Conservation (phyloP, 1,284 basidiomycete species). For the Fistulinella staudtii region DNA sequence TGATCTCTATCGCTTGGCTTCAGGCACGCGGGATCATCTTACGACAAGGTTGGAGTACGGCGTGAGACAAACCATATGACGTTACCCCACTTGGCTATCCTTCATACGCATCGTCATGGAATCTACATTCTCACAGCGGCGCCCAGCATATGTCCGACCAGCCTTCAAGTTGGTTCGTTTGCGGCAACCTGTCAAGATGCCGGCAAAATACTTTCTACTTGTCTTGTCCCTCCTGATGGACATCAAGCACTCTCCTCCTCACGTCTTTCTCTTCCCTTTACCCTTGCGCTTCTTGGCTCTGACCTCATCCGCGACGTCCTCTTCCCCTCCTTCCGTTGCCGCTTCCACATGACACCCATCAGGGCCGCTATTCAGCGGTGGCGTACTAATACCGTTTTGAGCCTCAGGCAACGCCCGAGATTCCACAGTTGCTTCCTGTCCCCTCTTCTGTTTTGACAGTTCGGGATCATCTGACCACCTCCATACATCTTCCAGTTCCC, state of each 20-base stretch:
- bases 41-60: conserved; percentile 12
- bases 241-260: background rate
- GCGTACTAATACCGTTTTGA: conserved; percentile 16
- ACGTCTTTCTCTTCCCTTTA: conserved; percentile 18
- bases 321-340: conserved; percentile 11
- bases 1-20: background rate
- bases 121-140: background rate
- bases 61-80: conserved; percentile 14
- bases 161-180: conserved; percentile 1
- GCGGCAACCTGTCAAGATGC: conserved; percentile 4
- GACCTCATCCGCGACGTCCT: conserved; percentile 4
- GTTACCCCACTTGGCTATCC: conserved; percentile 7
- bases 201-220: conserved; percentile 3
- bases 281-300: conserved; percentile 22
- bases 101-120: conserved; percentile 4
- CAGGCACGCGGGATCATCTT: conserved; percentile 18
- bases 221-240: background rate
- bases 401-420: conserved; percentile 13
- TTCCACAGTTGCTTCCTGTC: conserved; percentile 8
- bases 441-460: conserved; percentile 18
- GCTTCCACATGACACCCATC: conserved; percentile 13
- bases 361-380: conserved; percentile 15
- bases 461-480: conserved; percentile 53
- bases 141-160: conserved; percentile 9
- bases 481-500: conserved; percentile 63